Evolutionary conservation across 2,329 filamentous ascomycete genomes (phyloP).

Genomic region (Verticillium tricorpus): DNA sequence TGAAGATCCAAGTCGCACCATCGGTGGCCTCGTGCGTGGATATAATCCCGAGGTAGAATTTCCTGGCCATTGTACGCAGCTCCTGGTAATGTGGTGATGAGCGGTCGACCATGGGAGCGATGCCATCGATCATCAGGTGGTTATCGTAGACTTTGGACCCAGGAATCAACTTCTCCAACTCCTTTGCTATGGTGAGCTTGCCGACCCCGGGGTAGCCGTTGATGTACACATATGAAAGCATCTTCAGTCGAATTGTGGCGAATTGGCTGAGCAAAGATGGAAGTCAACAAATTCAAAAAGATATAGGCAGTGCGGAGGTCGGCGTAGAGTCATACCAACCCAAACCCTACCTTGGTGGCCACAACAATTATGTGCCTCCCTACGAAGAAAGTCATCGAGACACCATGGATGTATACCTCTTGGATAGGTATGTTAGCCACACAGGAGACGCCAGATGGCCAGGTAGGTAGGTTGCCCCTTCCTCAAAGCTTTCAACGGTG

Average conservation of each 20-base stretch:
- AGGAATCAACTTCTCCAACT: slow-evolving; percentile 19
- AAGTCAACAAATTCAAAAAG: neutral
- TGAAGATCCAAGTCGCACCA: slow-evolving; percentile 19
- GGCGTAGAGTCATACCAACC: neutral
- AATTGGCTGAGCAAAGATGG: neutral
- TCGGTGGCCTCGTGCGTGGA: slow-evolving; percentile 4
- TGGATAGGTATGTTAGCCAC: no score
- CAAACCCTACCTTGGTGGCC: no score
- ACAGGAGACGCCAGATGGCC: no score
- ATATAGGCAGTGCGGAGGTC: no score
- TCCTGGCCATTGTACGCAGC: slow-evolving; percentile 9
- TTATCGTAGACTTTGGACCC: slow-evolving; percentile 22
- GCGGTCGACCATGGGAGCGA: slow-evolving; percentile 14
- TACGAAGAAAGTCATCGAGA: no score
- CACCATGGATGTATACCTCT: no score
- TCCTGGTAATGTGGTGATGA: slow-evolving; percentile 17
- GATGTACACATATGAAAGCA: slow-evolving; percentile 21
- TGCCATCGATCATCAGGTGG: slow-evolving; percentile 23
- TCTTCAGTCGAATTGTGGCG: neutral
- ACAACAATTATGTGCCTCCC: no score
- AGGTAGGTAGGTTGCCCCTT: no score
- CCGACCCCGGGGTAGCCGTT: slow-evolving; percentile 26
- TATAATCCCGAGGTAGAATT: slow-evolving; percentile 5
- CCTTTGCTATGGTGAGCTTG: slow-evolving; percentile 24
- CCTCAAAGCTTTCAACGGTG: no score